Conservation (phyloP, 148 eudicot species). For the Amaranthus hypochondriacus region DNA sequence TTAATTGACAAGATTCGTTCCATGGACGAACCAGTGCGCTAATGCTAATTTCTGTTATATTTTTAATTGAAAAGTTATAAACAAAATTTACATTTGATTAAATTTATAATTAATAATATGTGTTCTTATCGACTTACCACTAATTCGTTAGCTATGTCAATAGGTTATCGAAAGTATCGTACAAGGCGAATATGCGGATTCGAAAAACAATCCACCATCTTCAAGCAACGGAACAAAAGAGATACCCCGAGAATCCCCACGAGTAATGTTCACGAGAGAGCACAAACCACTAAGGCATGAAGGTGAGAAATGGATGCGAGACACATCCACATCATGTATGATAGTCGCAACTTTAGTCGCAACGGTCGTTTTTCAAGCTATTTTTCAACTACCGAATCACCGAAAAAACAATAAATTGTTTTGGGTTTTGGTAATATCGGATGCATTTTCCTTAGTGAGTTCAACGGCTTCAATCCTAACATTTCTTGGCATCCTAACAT, state of each 20-base stretch:
- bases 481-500: slow-evolving; percentile 34
- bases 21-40: too few species aligned
- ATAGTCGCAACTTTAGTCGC: slow-evolving; percentile 35
- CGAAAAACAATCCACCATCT: slow-evolving; percentile 3
- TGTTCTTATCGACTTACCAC: too few species aligned
- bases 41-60: too few species aligned
- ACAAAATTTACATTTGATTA: too few species aligned
- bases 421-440: slow-evolving; percentile 6
- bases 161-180: slow-evolving; percentile 8
- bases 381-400: slow-evolving; percentile 20
- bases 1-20: too few species aligned
- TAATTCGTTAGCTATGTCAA: too few species aligned
- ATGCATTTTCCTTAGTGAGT: not conserved
- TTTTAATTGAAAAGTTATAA: too few species aligned
- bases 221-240: not conserved
- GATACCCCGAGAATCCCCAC: slow-evolving; percentile 14
- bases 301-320: slow-evolving; percentile 12
- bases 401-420: slow-evolving; percentile 9
- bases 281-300: slow-evolving; percentile 8
- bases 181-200: not conserved
- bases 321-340: slow-evolving; percentile 24
- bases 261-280: slow-evolving; percentile 11
- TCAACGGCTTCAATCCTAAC: slow-evolving; percentile 17
- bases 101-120: too few species aligned
- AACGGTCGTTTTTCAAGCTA: slow-evolving; percentile 15